These are phyloP conservation scores for Apostasia shenzhenica DNA, from an alignment of 106 monocot species.

Conservation along the genomic window DNA sequence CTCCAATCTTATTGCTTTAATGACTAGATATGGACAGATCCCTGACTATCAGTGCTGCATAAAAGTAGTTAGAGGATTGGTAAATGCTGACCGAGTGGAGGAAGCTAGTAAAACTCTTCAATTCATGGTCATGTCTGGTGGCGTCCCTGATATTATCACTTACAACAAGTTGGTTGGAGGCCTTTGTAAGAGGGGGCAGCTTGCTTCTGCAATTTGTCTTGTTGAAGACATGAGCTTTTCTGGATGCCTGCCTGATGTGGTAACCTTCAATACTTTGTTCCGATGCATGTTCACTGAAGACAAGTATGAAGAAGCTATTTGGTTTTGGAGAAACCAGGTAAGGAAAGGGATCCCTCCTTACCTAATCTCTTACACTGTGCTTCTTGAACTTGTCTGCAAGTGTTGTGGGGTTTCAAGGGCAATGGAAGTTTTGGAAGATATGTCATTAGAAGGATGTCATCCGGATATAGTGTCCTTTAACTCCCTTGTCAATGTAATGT, in stretches of 20 bases:
- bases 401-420: conserved; percentile 34
- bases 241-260: conserved; percentile 66
- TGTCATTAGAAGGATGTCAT: conserved; percentile 59
- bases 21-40: conserved; percentile 60
- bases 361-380: conserved; percentile 54
- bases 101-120: conserved; percentile 40
- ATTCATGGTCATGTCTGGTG: conserved; percentile 62
- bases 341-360: conserved; percentile 53
- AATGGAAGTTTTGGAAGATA: conserved; percentile 48
- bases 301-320: conserved; percentile 42
- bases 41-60: conserved; percentile 50
- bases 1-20: conserved; percentile 51
- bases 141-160: conserved; percentile 60
- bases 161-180: conserved; percentile 71
- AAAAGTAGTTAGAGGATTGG: conserved; percentile 52
- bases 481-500: conserved; percentile 51
- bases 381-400: conserved; percentile 66
- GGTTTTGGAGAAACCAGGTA: conserved; percentile 61
- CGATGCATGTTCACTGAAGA: conserved; percentile 40
- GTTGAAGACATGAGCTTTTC: conserved; percentile 53
- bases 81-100: conserved; percentile 36
- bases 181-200: conserved; percentile 46
- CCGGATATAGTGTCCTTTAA: conserved; percentile 77
- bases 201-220: conserved; percentile 27
- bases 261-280: conserved; percentile 68